Conservation (phyloP, 768 basidiomycete genomes). For the Tremella fuciformis region DNA sequence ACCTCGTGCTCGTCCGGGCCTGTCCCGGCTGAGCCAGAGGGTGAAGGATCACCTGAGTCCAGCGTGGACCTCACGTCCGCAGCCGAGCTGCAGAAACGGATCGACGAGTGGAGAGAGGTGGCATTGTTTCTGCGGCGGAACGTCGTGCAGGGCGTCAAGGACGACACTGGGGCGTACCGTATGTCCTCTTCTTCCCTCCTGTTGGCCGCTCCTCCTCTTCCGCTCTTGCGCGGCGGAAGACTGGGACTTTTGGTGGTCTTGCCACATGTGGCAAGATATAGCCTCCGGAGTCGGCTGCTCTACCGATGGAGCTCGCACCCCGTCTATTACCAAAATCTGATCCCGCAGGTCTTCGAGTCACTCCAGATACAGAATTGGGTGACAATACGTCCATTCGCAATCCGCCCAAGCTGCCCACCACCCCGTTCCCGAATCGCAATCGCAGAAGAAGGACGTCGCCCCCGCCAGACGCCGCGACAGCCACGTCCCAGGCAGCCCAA, state of each 20-base stretch:
- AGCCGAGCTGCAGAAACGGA: slow-evolving; percentile 31
- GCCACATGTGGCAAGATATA: too few species aligned
- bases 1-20: slow-evolving; percentile 9
- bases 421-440: slow-evolving; percentile 49
- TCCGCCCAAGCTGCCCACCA: slow-evolving; percentile 52
- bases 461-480: too few species aligned
- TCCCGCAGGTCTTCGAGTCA: slow-evolving; percentile 66
- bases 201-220: too few species aligned
- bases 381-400: slow-evolving; percentile 75
- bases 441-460: slow-evolving; percentile 21
- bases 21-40: slow-evolving; percentile 10
- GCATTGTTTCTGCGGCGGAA: slow-evolving; percentile 73
- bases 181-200: slow-evolving; percentile 53
- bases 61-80: slow-evolving; percentile 2
- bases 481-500: too few species aligned
- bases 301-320: too few species aligned
- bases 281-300: too few species aligned
- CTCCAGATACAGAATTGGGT: slow-evolving; percentile 78
- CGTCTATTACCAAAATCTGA: not conserved
- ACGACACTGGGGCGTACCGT: slow-evolving; percentile 59
- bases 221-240: too few species aligned
- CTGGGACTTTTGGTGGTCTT: too few species aligned
- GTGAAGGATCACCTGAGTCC: not conserved
- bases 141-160: slow-evolving; percentile 72
- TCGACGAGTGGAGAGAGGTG: slow-evolving; percentile 64